Percentiles rank a stretch among this genome's conserved stretches.
Conservation (phyloP, 306 rosid genomes). For the Oemleria cerasiformis region DNA sequence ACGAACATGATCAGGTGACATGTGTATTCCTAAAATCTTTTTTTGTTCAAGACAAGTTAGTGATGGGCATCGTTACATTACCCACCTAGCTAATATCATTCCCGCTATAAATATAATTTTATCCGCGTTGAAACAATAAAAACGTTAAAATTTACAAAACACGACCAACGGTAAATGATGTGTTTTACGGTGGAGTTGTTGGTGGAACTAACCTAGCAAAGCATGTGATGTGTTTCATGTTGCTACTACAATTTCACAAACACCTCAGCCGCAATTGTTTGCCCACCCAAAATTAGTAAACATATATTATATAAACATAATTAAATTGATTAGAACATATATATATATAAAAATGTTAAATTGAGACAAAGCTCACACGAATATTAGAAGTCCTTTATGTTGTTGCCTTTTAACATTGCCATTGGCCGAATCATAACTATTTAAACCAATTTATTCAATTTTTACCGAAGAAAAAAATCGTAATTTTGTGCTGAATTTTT, state of each 20-base stretch:
- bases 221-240: not conserved
- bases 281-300: not conserved
- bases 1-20: not conserved
- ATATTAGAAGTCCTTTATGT: no score
- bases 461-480: no score
- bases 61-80: conserved; percentile 2
- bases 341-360: no score
- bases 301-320: no score
- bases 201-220: not conserved
- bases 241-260: not conserved
- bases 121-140: not conserved
- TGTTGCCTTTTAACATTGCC: no score
- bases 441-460: no score
- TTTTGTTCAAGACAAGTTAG: not conserved
- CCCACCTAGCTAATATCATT: not conserved
- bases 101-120: not conserved
- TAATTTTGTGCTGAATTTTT: no score
- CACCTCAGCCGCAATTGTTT: not conserved
- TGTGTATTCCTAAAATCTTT: not conserved
- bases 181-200: not conserved
- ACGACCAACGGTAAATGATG: no score
- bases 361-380: no score
- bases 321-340: no score
- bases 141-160: not conserved
- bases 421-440: no score